These are phyloP conservation scores for Nicotiana benthamiana DNA, from an alignment of 257 asterid species.

Conservation along the genomic window DNA sequence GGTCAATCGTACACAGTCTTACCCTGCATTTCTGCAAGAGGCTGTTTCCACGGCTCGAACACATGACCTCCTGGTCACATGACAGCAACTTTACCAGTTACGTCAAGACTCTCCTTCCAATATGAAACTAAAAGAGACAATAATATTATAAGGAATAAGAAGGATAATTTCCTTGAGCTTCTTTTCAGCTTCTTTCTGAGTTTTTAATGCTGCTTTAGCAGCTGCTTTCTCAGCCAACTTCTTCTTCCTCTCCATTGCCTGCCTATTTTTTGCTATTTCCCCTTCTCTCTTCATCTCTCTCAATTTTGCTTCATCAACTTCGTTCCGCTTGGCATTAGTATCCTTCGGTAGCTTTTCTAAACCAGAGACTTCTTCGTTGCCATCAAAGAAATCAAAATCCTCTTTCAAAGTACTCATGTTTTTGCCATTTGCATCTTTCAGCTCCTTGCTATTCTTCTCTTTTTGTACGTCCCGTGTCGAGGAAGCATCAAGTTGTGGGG, in stretches of 20 bases:
- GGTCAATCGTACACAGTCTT: too few species aligned
- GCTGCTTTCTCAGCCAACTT: constrained; percentile 72
- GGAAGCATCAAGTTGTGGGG: constrained; percentile 23
- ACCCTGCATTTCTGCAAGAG: too few species aligned
- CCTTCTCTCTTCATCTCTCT: constrained; percentile 63
- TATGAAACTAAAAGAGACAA: background rate
- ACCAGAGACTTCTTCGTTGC: constrained; percentile 21
- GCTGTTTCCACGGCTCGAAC: too few species aligned
- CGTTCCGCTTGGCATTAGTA: constrained; percentile 29
- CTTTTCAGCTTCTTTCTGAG: constrained; percentile 89
- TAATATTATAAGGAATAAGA: background rate
- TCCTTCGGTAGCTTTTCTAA: constrained; percentile 21
- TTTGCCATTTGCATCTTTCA: constrained; percentile 25
- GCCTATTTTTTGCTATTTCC: constrained; percentile 60
- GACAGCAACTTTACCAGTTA: too few species aligned
- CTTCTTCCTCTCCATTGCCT: constrained; percentile 73
- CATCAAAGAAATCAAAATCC: constrained; percentile 5
- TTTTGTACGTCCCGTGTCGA: constrained; percentile 26
- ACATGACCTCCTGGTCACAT: too few species aligned
- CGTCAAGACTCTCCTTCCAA: background rate
- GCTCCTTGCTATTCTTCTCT: constrained; percentile 28
- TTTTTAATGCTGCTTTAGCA: constrained; percentile 57
- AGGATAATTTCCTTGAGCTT: constrained; percentile 55
- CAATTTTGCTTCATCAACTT: constrained; percentile 53
- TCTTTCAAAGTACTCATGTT: constrained; percentile 13